Evolutionary conservation across 768 basidiomycete species (phyloP), one percentile per base, ranked within the genome.

Genomic region (Mrakia blollopis): DNA sequence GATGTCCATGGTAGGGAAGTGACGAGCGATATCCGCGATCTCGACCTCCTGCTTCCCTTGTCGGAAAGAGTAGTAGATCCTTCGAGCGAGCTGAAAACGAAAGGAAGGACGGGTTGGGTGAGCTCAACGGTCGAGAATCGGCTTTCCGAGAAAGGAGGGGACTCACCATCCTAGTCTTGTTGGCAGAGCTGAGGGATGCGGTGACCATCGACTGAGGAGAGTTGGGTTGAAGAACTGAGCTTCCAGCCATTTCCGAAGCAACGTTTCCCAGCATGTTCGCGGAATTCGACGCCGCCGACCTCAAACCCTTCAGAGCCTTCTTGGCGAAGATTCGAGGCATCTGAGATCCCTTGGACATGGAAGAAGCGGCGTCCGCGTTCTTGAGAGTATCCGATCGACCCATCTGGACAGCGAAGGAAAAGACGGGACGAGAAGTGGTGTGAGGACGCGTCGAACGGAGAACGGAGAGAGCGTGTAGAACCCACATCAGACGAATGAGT

Each of bases 181-280:
- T 93, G 1, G 90, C 88, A 1, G 90, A 91, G 78, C 89, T 87
- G 25, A 97, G 84, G 7, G 92, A 91, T 8, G 89, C 89, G 80
- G 90, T 88, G 62, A 95, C 91, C 84, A 91, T 88, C 35, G 91
- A 90, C n/a, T 79, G 78, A 28, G 82, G 81, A 65, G 80, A 80
- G 77, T 94, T 94, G 60, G 93, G 93, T 82, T 94, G 93, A 30
- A 95, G 84, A n/a, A 94, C 88, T 54, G 89, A 90, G 77, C 89
- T 89, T 68, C 77, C 78, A 70, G 88, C 86, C 80, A 89, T 89
- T 80, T 89, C 88, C 25, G 85, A 86, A 11, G 88, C 89, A 73
- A 89, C 88, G 78, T 88, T 89, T 37, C 89, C 77, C 50, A 78
- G 72, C 41, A 73, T 92, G 44, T 84, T 84, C 50, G 88, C 57